phyloP scores from a whole-genome alignment of 73 alveolate genomes.

The Paramecium sexaurelia region DNA sequence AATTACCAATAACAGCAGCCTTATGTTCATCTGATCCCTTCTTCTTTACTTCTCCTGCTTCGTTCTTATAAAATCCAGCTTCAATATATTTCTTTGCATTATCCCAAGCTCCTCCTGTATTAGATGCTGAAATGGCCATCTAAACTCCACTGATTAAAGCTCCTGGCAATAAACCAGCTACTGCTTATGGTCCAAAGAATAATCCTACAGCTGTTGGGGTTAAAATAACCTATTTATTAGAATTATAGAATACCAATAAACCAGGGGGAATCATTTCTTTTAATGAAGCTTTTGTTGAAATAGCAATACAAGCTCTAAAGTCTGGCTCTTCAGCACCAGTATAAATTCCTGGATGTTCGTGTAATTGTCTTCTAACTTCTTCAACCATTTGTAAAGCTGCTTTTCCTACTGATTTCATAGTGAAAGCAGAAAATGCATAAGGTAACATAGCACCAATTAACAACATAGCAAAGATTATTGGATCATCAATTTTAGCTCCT shows the following conservation, averaged over 20 bases:
- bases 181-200: conserved; percentile 88
- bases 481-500: conserved; percentile 55
- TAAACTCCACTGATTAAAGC: conserved; percentile 87
- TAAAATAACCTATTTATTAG: conserved; percentile 58
- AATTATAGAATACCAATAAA: conserved; percentile 65
- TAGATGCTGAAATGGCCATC: conserved; percentile 83
- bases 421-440: conserved; percentile 92
- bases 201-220: conserved; percentile 86
- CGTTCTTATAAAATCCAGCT: conserved; percentile 64
- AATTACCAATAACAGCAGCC: conserved; percentile 75
- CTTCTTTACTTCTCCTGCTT: conserved; percentile 62
- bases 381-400: conserved; percentile 96
- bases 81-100: conserved; percentile 89
- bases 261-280: conserved; percentile 92
- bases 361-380: conserved; percentile 88
- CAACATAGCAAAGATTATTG: conserved; percentile 80
- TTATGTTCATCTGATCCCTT: conserved; percentile 83
- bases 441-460: conserved; percentile 95
- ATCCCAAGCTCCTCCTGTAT: conserved; percentile 93
- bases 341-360: conserved; percentile 70
- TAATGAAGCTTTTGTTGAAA: conserved; percentile 87
- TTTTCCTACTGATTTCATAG: conserved; percentile 96
- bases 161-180: conserved; percentile 91
- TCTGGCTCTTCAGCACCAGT: conserved; percentile 82
- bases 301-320: conserved; percentile 84